A percentile compares a stretch with the other conserved stretches of the same genome.
phyloP scores from a whole-genome alignment of 306 rosid genomes.

The Vigna trinervia region DNA sequence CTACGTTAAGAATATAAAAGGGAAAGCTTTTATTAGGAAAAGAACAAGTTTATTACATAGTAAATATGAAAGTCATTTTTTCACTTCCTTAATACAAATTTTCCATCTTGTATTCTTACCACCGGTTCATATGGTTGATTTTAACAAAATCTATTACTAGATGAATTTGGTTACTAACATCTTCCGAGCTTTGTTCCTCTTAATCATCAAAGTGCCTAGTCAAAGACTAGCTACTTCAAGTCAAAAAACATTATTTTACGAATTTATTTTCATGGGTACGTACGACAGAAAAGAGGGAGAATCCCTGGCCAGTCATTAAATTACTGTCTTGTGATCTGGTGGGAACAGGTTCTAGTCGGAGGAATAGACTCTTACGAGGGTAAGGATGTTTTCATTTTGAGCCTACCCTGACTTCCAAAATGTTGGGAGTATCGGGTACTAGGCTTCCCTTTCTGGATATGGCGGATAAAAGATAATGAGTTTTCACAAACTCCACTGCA shows the following conservation, averaged over 20 bases:
- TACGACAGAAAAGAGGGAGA: not conserved
- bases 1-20: not conserved
- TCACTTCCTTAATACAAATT: not conserved
- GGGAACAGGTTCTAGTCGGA: not conserved
- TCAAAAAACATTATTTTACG: not conserved
- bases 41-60: not conserved
- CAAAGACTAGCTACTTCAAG: slow-evolving; percentile 6
- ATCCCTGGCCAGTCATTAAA: not conserved
- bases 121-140: not conserved
- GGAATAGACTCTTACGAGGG: not conserved
- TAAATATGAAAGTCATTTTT: not conserved
- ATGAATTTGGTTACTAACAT: slow-evolving; percentile 8
- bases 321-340: not conserved
- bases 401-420: not conserved
- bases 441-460: not conserved
- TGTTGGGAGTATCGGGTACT: not conserved
- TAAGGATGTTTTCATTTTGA: not conserved
- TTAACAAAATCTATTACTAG: not conserved
- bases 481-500: slow-evolving; percentile 28
- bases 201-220: slow-evolving; percentile 2
- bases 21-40: not conserved
- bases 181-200: not conserved
- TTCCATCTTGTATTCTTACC: not conserved
- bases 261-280: not conserved
- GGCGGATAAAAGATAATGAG: slow-evolving; percentile 9